phyloP scores from a whole-genome alignment of 805 yeast species.

The Candida qinlingensis region DNA sequence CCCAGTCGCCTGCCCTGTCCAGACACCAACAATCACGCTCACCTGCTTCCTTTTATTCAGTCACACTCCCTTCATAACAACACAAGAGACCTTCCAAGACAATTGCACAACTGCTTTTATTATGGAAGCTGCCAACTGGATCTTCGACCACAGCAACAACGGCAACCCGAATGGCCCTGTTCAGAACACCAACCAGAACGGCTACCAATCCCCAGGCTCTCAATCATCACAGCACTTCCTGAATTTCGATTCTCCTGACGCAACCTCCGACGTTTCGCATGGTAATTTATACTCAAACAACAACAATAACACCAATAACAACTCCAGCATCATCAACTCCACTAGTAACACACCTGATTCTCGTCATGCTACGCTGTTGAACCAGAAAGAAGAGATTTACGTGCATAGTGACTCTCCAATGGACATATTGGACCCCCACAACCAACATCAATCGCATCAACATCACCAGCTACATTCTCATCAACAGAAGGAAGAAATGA shows the following conservation, averaged over 20 bases:
- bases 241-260: conserved; percentile 20
- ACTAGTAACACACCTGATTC: conserved; percentile 1
- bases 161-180: not conserved
- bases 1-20: no score
- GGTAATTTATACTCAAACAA: not conserved
- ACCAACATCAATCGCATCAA: conserved; percentile 3
- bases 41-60: not conserved
- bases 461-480: conserved; percentile 4
- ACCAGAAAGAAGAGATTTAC: conserved; percentile 3
- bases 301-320: conserved; percentile 1
- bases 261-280: conserved; percentile 9
- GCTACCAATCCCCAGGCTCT: conserved; percentile 5
- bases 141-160: conserved; percentile 10
- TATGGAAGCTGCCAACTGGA: conserved; percentile 13
- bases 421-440: conserved; percentile 10
- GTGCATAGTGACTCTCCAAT: conserved; percentile 7
- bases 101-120: not conserved
- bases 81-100: not conserved
- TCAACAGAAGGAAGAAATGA: conserved; percentile 1
- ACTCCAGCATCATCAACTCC: not conserved
- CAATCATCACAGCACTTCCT: conserved; percentile 10
- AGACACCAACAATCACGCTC: no score
- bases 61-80: not conserved
- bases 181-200: not conserved
- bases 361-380: not conserved